Percentiles rank a stretch among this genome's conserved stretches.
phyloP scores from a whole-genome alignment of 257 asterid genomes.

The Solanum ahanhuiri region DNA sequence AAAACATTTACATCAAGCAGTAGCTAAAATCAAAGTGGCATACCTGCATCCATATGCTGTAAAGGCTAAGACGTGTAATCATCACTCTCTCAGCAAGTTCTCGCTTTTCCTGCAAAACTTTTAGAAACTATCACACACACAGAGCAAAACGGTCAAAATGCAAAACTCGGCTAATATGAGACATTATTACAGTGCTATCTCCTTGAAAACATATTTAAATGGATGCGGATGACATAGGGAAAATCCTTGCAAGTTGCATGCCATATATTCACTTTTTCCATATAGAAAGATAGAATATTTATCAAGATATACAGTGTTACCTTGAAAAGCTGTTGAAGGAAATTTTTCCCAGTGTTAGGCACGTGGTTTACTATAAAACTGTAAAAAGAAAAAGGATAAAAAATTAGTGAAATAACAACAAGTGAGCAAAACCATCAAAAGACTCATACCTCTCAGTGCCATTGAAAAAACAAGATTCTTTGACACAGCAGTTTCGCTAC shows the following conservation, averaged over 20 bases:
- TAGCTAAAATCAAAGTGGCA: background rate
- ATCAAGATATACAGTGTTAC: conserved; percentile 11
- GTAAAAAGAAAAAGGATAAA: conserved; percentile 1
- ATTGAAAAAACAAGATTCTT: background rate
- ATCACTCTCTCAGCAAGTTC: conserved; percentile 75
- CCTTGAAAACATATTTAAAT: background rate
- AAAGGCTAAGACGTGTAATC: conserved; percentile 60
- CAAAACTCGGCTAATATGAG: background rate
- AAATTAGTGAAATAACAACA: background rate
- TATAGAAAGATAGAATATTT: background rate
- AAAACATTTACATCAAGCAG: background rate
- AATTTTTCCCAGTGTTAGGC: conserved; percentile 36
- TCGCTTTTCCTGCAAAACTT: conserved; percentile 43
- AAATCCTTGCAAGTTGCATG: background rate
- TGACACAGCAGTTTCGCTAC: background rate
- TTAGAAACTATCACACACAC: background rate
- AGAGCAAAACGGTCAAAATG: background rate
- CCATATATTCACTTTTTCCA: background rate
- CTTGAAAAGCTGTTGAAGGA: conserved; percentile 55
- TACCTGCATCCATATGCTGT: conserved; percentile 68
- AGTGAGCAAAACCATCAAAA: background rate
- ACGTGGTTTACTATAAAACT: conserved; percentile 47
- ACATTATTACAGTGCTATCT: background rate
- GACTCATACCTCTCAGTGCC: background rate
- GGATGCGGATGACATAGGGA: background rate